Evolutionary conservation across 768 basidiomycete genomes (phyloP).

Genomic region (Calocera viscosa): DNA sequence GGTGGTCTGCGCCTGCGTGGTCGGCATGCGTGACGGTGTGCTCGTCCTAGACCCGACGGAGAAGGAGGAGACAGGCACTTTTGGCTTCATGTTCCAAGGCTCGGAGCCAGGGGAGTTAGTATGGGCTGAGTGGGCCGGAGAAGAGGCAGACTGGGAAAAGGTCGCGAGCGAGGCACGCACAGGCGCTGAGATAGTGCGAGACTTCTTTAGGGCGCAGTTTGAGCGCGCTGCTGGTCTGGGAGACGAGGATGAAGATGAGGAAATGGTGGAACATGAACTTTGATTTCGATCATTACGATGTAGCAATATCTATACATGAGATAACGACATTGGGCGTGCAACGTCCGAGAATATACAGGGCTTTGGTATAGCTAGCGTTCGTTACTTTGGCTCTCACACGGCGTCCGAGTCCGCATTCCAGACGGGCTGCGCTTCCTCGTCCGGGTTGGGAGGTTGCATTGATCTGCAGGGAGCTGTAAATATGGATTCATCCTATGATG

Average conservation of each 20-base stretch:
- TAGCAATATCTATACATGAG: constrained; percentile 3
- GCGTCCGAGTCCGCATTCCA: constrained; percentile 1
- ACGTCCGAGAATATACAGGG: not conserved
- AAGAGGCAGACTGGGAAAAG: not conserved
- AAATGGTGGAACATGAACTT: not conserved
- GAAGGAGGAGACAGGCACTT: constrained; percentile 2
- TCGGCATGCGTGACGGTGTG: not conserved
- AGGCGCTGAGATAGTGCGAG: not conserved
- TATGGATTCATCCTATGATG: not conserved
- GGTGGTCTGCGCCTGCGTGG: not conserved
- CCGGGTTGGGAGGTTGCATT: not conserved
- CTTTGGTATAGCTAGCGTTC: not conserved
- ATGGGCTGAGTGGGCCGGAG: not conserved
- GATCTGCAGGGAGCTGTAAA: not conserved
- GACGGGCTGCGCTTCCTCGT: not conserved
- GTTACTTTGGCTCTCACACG: not conserved
- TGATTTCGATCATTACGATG: not conserved
- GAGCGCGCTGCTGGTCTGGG: not conserved
- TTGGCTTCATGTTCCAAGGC: not conserved
- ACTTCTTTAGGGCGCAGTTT: not conserved
- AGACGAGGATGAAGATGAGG: not conserved
- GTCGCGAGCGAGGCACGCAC: not conserved
- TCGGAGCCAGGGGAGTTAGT: not conserved
- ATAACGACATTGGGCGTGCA: not conserved
- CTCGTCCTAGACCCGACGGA: constrained; percentile 1